These are phyloP conservation scores for Podospora pseudopauciseta DNA, from an alignment of 495 filamentous ascomycete genomes.

Conservation along the genomic window DNA sequence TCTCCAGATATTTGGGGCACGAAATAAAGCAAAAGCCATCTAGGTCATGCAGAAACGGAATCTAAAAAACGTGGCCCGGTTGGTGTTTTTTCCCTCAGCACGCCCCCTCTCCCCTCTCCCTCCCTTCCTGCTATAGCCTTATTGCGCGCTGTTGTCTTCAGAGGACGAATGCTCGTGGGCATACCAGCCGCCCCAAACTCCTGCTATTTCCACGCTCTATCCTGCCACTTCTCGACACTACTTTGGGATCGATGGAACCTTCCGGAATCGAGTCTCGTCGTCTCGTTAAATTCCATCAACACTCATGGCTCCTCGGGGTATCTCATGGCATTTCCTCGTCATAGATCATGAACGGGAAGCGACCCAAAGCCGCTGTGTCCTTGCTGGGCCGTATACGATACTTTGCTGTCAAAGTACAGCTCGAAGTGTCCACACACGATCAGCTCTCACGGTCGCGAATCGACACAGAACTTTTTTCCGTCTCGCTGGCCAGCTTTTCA, in stretches of 20 bases:
- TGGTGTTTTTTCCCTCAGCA: conserved; percentile 21
- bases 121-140: conserved; percentile 20
- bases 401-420: conserved; percentile 31
- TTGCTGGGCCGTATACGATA: conserved; percentile 24
- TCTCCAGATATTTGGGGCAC: conserved; percentile 31
- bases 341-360: conserved; percentile 30
- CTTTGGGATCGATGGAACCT: conserved; percentile 16
- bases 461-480: conserved; percentile 9
- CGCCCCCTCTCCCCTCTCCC: conserved; percentile 17
- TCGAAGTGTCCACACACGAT: conserved; percentile 22
- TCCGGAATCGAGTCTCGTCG: conserved; percentile 18
- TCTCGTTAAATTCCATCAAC: conserved; percentile 13
- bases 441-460: conserved; percentile 20
- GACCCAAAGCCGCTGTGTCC: conserved; percentile 27
- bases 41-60: conserved; percentile 48
- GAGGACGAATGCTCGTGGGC: conserved; percentile 17
- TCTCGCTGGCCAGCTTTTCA: conserved; percentile 49
- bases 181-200: conserved; percentile 12
- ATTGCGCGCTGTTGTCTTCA: conserved; percentile 19
- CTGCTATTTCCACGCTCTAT: conserved; percentile 11
- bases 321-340: conserved; percentile 24
- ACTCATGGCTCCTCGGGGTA: conserved; percentile 23
- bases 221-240: conserved; percentile 19
- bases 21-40: conserved; percentile 39
- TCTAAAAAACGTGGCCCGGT: conserved; percentile 34